A percentile compares a stretch with the other conserved stretches of the same genome.
Conservation (phyloP, 1,284 basidiomycete species). For the Waitea zeae region DNA sequence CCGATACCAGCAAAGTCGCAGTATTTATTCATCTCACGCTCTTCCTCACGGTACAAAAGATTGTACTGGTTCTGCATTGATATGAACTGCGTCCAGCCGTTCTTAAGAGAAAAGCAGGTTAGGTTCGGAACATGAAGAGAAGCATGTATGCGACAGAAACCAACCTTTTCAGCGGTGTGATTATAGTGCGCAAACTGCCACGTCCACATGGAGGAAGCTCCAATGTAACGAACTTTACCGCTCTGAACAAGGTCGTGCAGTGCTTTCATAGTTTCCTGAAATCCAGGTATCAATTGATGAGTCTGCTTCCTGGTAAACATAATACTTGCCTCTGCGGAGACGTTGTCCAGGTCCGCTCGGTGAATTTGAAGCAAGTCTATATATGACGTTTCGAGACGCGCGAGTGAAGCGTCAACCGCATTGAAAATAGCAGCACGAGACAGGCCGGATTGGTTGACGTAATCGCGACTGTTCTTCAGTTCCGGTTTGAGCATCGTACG, state of each 20-base stretch:
- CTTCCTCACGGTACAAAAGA: constrained; percentile 12
- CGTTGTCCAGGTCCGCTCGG: constrained; percentile 17
- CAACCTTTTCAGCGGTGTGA: constrained; percentile 15
- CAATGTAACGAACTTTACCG: constrained; percentile 23
- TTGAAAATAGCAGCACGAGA: constrained; percentile 18
- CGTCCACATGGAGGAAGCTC: constrained; percentile 17
- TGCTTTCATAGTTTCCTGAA: constrained; percentile 20
- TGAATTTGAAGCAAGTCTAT: constrained; percentile 21
- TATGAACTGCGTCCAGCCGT: constrained; percentile 21
- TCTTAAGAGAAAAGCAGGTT: neutral
- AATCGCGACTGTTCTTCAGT: constrained; percentile 12
- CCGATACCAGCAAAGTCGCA: constrained; percentile 28
- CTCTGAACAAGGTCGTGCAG: constrained; percentile 21
- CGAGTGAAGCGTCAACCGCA: constrained; percentile 15
- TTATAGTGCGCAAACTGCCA: constrained; percentile 22
- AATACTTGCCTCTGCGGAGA: constrained; percentile 9
- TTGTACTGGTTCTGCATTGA: constrained; percentile 24
- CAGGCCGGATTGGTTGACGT: constrained; percentile 19
- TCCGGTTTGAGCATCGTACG: constrained; percentile 3
- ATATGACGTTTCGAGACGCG: constrained; percentile 17
- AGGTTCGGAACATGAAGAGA: neutral
- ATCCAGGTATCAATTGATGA: neutral
- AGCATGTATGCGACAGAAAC: neutral
- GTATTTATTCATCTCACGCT: constrained; percentile 20
- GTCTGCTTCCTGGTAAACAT: constrained; percentile 8